Conservation (phyloP, 257 asterid species). For the Solanum infundibuliforme region DNA sequence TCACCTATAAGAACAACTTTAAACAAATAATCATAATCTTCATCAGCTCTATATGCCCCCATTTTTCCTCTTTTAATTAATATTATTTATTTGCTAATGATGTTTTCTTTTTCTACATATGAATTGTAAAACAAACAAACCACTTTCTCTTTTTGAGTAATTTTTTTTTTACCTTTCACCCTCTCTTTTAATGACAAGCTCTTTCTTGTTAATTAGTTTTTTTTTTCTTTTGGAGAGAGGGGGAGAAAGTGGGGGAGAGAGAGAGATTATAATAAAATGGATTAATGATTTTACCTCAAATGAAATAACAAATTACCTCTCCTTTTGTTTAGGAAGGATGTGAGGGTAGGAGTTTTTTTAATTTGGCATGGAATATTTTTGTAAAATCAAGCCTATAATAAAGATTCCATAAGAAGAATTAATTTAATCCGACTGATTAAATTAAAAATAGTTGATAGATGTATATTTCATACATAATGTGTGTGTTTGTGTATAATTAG, state of each 20-base stretch:
- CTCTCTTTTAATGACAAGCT: neutral
- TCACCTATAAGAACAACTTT: constrained; percentile 79
- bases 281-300: neutral
- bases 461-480: neutral
- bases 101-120: neutral
- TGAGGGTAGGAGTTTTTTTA: neutral
- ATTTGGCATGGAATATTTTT: neutral
- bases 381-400: neutral
- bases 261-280: neutral
- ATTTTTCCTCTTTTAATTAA: constrained; percentile 5
- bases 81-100: neutral
- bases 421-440: neutral
- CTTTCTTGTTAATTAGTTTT: neutral
- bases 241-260: neutral
- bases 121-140: neutral
- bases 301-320: neutral
- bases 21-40: constrained; percentile 77
- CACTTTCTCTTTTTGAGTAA: neutral
- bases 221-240: neutral
- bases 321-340: neutral
- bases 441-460: neutral
- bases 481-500: neutral
- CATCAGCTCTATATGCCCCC: constrained; percentile 72
- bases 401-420: neutral
- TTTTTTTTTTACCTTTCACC: neutral